Evolutionary conservation across 371 early-diverging fungal species (phyloP).

Genomic region (Parasitella parasitica): DNA sequence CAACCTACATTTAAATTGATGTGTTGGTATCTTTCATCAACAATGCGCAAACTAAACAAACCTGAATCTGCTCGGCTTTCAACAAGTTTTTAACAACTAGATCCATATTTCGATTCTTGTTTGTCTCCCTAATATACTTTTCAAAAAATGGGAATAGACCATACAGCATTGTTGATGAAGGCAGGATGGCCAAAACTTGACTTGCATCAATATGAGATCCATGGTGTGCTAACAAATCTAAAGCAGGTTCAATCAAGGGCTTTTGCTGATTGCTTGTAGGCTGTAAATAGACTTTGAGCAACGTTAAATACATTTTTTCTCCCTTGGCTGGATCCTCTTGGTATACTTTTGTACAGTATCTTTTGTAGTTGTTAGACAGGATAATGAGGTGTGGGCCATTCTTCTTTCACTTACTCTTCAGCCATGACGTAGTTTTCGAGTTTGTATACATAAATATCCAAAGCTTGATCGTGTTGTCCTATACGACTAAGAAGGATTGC

Average conservation of each 20-base stretch:
- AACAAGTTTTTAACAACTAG: constrained; percentile 70
- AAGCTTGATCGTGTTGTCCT: constrained; percentile 84
- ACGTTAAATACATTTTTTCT: constrained; percentile 64
- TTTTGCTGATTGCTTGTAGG: constrained; percentile 50
- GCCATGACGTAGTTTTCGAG: constrained; percentile 73
- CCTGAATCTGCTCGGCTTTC: constrained; percentile 71
- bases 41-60: too few relatives aligned
- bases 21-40: too few relatives aligned
- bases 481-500: constrained; percentile 82
- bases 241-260: constrained; percentile 60
- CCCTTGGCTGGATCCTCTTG: constrained; percentile 50
- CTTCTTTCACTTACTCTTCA: constrained; percentile 60
- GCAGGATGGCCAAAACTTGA: constrained; percentile 55
- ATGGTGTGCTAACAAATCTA: constrained; percentile 65
- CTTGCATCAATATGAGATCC: constrained; percentile 71
- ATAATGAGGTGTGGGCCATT: not conserved
- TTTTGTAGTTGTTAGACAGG: constrained; percentile 12
- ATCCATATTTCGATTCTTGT: constrained; percentile 63
- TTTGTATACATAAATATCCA: constrained; percentile 79
- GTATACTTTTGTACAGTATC: constrained; percentile 75
- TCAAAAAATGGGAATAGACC: constrained; percentile 68
- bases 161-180: constrained; percentile 50
- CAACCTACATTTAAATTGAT: constrained; percentile 46
- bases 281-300: constrained; percentile 63
- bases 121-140: constrained; percentile 67